A percentile compares a stretch with the other conserved stretches of the same genome.
Evolutionary conservation across 106 monocot genomes (phyloP).

Genomic region (Amphibolis antarctica): DNA sequence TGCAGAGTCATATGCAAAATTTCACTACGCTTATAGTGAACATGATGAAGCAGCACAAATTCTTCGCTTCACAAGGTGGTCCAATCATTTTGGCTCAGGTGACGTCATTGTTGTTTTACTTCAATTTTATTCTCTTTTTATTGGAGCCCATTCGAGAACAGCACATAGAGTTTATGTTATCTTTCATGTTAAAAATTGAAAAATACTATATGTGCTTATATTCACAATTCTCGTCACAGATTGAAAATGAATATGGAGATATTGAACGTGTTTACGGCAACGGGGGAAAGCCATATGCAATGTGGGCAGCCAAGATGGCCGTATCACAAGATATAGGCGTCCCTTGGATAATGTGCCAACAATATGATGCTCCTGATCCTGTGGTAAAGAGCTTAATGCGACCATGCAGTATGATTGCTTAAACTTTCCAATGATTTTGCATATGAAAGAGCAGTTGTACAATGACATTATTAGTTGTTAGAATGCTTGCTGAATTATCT

Average conservation of each 20-base stretch:
- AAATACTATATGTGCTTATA: not conserved
- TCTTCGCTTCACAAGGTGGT: slow-evolving; percentile 86
- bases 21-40: slow-evolving; percentile 69
- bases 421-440: too few species aligned
- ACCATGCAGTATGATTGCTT: too few species aligned
- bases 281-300: slow-evolving; percentile 81
- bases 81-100: slow-evolving; percentile 87
- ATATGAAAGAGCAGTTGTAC: too few species aligned
- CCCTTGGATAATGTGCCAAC: slow-evolving; percentile 99
- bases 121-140: not conserved
- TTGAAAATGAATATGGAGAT: slow-evolving; percentile 97
- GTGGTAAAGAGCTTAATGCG: slow-evolving; percentile 42
- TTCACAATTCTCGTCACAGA: slow-evolving; percentile 16
- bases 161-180: too few species aligned
- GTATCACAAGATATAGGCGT: slow-evolving; percentile 73
- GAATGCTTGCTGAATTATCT: too few species aligned
- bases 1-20: slow-evolving; percentile 68
- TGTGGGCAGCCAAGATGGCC: slow-evolving; percentile 97
- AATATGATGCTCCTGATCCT: slow-evolving; percentile 81
- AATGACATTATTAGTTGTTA: too few species aligned
- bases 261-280: slow-evolving; percentile 58
- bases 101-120: not conserved
- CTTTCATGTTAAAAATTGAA: too few species aligned
- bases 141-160: too few species aligned
- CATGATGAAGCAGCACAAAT: slow-evolving; percentile 72